phyloP scores from a whole-genome alignment of 1,284 basidiomycete species.

The Anthracocystis walkeri region DNA sequence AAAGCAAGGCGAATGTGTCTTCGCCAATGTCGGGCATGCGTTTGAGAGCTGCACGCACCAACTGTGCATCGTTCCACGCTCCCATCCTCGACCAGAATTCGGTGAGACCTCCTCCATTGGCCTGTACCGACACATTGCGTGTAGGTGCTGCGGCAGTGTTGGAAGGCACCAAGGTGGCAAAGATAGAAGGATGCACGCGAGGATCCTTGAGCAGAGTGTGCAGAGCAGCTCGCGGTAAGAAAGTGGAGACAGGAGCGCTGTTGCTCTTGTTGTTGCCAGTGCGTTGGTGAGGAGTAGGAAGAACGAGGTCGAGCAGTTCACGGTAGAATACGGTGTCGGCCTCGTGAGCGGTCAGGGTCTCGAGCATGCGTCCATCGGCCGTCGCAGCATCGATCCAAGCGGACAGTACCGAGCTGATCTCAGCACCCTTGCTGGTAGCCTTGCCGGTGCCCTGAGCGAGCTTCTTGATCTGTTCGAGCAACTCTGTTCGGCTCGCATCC shows the following conservation, averaged over 20 bases:
- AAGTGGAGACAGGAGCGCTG: neutral
- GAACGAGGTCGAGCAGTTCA: constrained; percentile 29
- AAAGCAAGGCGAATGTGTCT: constrained; percentile 24
- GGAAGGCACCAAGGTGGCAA: constrained; percentile 15
- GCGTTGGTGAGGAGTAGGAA: constrained; percentile 21
- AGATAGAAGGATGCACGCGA: constrained; percentile 34
- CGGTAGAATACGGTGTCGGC: constrained; percentile 27
- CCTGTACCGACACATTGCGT: constrained; percentile 13
- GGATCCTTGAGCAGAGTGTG: constrained; percentile 23
- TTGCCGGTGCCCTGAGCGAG: constrained; percentile 11
- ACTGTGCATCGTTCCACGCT: constrained; percentile 27
- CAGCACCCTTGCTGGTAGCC: constrained; percentile 7
- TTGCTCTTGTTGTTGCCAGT: constrained; percentile 19
- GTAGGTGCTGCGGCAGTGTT: neutral
- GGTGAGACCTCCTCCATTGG: constrained; percentile 12
- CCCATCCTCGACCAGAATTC: constrained; percentile 37
- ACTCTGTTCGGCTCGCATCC: constrained; percentile 18
- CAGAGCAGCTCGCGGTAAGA: constrained; percentile 20
- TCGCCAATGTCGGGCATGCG: constrained; percentile 34
- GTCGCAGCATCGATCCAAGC: constrained; percentile 27
- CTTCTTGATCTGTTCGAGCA: constrained; percentile 26
- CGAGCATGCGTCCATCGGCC: constrained; percentile 35
- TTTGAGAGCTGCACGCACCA: constrained; percentile 25
- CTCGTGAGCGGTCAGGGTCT: constrained; percentile 33
- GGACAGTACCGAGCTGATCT: constrained; percentile 17